Base-by-base conservation (phyloP, 2,329 filamentous ascomycete genomes). In the Drechslerella stenobrocha region DNA sequence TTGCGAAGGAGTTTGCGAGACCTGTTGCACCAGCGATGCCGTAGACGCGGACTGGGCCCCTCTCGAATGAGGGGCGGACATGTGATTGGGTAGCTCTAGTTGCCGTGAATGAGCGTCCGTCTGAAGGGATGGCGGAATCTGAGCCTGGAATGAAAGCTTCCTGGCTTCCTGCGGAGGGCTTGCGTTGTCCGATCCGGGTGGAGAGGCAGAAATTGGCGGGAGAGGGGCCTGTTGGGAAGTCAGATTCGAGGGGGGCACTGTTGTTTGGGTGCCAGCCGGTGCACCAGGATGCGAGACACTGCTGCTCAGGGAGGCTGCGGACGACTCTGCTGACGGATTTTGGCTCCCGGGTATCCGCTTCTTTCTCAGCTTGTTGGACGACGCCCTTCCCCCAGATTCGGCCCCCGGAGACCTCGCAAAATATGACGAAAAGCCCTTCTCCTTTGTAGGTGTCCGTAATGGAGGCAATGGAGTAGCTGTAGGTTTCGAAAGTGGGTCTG, bases 351-450 rank as follows among this genome's bases (percentile, higher is more conserved):
- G 86, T 57, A 88, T 79, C 70, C 86, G 82, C 77, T 89, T 96
- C 80, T 97, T 97, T 76, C 87, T 88, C 52, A 98, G 79, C 77
- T 96, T 96, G 74, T 96, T 96, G n/a, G n/a, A n/a, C 0, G 90
- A 89, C 74, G 87, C 87, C 45, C 88, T 83, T 72, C 82, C 85
- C 70, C 86, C 86, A 34, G 79, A 81, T 40, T 84, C 82, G 23
- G 78, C 80, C 0, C 81, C 81, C 0, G 87, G 84, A 1, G 87
- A 86, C 70, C 86, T 82, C 73, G 87, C 82, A 73, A 95, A 87
- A 34, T 95, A 78, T 73, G 79, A 83, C 52, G 87, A 81, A 57
- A 95, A 76, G 64, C 83, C 86, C 26, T 85, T 83, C 59, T 90
- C 87, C 69, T 82, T 85, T 3, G 79, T 79, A 4, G 86, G 84